phyloP scores from a whole-genome alignment of 306 rosid species.

The Prinsepia uniflora region DNA sequence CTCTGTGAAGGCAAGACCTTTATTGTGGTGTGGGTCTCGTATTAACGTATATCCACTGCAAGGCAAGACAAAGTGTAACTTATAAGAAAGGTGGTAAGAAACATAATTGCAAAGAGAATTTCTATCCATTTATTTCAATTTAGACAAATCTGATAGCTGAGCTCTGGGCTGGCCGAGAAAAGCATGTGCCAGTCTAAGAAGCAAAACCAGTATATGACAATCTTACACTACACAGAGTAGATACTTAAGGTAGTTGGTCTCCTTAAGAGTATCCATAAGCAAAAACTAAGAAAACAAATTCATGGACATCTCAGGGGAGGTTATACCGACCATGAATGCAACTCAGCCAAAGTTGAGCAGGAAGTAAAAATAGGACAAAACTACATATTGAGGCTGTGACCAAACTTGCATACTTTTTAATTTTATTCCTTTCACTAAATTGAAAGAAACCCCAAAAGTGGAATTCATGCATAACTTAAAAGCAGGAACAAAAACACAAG shows the following conservation, averaged over 20 bases:
- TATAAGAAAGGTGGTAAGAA: conserved; percentile 7
- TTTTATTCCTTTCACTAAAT: neutral
- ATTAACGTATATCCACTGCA: conserved; percentile 77
- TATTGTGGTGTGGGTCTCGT: conserved; percentile 90
- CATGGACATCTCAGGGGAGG: neutral
- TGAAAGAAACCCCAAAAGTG: neutral
- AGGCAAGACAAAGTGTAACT: conserved; percentile 16
- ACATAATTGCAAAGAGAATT: neutral
- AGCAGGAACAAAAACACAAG: neutral
- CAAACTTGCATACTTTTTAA: neutral
- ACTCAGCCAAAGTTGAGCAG: neutral
- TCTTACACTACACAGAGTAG: neutral
- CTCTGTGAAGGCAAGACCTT: conserved; percentile 90
- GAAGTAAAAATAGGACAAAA: neutral
- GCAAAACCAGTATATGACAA: neutral
- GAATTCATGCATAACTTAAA: neutral
- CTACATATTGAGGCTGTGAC: neutral
- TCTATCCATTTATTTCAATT: neutral
- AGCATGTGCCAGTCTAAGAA: neutral
- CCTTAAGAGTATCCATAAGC: neutral
- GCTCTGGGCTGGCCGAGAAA: neutral
- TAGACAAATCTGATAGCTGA: neutral
- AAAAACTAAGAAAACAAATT: neutral
- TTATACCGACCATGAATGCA: neutral
- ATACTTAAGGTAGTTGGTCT: neutral